phyloP scores from a whole-genome alignment of 129 eudicot species.

The Logfia minima region DNA sequence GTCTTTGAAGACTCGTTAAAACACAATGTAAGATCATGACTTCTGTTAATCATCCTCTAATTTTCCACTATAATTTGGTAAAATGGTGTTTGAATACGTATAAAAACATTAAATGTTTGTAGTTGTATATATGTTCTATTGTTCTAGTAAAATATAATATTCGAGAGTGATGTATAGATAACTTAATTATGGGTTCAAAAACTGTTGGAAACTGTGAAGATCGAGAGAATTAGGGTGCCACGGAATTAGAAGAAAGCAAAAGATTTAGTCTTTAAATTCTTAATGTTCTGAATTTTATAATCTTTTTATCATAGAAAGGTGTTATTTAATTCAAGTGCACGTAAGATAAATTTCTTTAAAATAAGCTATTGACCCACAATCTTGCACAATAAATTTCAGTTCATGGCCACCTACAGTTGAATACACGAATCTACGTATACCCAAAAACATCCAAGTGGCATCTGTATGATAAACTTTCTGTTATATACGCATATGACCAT shows the following conservation, averaged over 20 bases:
- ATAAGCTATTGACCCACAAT: background rate
- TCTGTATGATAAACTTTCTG: background rate
- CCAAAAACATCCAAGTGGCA: background rate
- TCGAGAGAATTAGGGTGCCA: conserved; percentile 5
- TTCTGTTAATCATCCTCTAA: background rate
- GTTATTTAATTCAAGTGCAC: background rate
- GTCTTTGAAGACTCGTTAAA: background rate
- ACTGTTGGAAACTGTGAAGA: conserved; percentile 4
- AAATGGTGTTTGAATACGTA: background rate
- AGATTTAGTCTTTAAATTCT: conserved; percentile 19
- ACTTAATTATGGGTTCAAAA: background rate
- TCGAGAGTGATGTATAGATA: no score
- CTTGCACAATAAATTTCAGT: background rate
- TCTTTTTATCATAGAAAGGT: background rate
- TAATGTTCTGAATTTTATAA: background rate
- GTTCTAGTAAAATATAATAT: background rate
- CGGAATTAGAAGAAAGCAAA: conserved; percentile 24
- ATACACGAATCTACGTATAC: background rate
- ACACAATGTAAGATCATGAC: background rate
- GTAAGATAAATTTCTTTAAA: background rate
- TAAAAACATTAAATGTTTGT: no score
- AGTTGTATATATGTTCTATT: no score
- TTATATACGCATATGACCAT: background rate
- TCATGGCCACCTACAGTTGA: background rate
- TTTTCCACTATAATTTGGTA: background rate